phyloP scores from a whole-genome alignment of 495 filamentous ascomycete genomes.

The Penicillium subrubescens region DNA sequence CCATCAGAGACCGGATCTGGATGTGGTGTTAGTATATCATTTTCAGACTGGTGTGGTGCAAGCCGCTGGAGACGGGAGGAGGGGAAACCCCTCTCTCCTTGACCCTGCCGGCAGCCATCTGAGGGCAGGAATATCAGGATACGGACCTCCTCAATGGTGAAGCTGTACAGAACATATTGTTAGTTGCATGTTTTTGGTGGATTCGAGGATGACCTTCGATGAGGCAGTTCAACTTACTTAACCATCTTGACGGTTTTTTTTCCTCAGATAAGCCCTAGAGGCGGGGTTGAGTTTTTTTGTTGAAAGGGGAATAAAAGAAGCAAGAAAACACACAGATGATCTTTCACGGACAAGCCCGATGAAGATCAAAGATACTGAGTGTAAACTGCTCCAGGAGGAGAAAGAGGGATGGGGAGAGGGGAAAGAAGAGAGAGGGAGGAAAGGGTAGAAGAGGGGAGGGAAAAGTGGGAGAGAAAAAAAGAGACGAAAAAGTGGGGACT shows the following conservation, averaged over 20 bases:
- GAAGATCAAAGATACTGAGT: constrained; percentile 49
- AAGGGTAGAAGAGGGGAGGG: constrained; percentile 27
- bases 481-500: constrained; percentile 42
- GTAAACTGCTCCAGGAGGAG: constrained; percentile 45
- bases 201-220: background rate
- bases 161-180: constrained; percentile 61
- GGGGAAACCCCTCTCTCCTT: background rate
- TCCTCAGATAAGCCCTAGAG: constrained; percentile 49
- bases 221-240: constrained; percentile 74
- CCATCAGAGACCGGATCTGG: constrained; percentile 91
- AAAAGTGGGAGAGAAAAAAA: constrained; percentile 40
- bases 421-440: constrained; percentile 28
- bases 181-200: constrained; percentile 18
- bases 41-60: background rate
- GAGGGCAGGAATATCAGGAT: background rate
- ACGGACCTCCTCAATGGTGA: constrained; percentile 93
- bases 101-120: background rate
- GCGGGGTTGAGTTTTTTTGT: constrained; percentile 31
- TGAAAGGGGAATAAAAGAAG: constrained; percentile 29
- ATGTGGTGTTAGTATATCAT: constrained; percentile 2
- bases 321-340: constrained; percentile 44
- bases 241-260: constrained; percentile 95
- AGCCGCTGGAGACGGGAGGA: constrained; percentile 1
- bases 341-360: constrained; percentile 53
- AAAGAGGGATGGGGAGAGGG: constrained; percentile 32